phyloP scores from a whole-genome alignment of 805 yeast genomes.

The Ogataea glucozyma region DNA sequence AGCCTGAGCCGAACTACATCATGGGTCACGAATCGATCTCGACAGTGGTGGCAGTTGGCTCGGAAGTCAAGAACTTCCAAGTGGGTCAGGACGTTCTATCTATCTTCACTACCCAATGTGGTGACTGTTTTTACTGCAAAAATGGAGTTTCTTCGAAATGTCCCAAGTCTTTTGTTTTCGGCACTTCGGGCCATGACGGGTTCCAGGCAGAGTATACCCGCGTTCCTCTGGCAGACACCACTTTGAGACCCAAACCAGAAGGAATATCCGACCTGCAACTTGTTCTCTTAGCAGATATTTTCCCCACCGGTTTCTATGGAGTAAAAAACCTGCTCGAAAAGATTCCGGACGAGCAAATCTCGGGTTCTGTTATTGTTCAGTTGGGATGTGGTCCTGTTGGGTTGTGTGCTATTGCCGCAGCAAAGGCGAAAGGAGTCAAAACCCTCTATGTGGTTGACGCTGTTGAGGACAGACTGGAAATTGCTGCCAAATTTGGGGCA shows the following conservation, averaged over 20 bases:
- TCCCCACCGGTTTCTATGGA: constrained; percentile 58
- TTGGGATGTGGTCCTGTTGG: constrained; percentile 66
- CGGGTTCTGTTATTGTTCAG: constrained; percentile 43
- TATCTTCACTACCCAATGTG: constrained; percentile 58
- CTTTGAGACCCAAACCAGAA: constrained; percentile 47
- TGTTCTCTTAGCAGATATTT: constrained; percentile 62
- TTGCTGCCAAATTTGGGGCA: constrained; percentile 46
- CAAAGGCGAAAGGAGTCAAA: constrained; percentile 45
- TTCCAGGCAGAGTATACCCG: constrained; percentile 64
- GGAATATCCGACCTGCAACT: constrained; percentile 45
- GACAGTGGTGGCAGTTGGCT: constrained; percentile 42
- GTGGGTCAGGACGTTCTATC: constrained; percentile 50
- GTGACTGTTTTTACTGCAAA: constrained; percentile 57
- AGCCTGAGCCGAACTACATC: constrained; percentile 47
- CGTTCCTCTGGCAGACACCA: constrained; percentile 57
- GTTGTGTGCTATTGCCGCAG: constrained; percentile 49
- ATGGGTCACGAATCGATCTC: constrained; percentile 44
- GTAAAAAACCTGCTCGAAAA: constrained; percentile 35
- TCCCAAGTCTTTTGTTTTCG: constrained; percentile 47
- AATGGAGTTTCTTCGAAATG: constrained; percentile 51
- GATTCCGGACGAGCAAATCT: constrained; percentile 14
- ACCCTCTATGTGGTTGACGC: constrained; percentile 50
- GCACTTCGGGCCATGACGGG: constrained; percentile 56
- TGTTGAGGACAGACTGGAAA: constrained; percentile 46
- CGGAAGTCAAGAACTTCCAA: constrained; percentile 34